Evolutionary conservation across 306 rosid genomes (phyloP), one percentile per base, ranked within the genome.

Genomic region (Luffa aegyptiaca): DNA sequence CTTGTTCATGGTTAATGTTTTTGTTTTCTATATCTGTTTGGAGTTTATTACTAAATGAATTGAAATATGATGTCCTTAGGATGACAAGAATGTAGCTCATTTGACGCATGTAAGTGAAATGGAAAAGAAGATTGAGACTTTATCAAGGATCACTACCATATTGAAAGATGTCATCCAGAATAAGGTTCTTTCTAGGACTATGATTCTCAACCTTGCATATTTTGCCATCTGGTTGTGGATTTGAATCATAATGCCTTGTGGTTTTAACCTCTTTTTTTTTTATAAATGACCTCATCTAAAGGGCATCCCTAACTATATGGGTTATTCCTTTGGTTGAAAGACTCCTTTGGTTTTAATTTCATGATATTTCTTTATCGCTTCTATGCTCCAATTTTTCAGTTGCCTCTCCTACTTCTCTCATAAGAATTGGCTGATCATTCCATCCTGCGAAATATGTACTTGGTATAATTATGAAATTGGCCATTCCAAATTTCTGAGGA

Each of bases 71-170:
- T 84, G 53, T 51, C 81, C 73, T 18, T 82, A 95, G 99, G 97
- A 95, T 85, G 99, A 95, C 80, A 95, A 93, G 79, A 93, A 93
- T 80, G 99, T 93, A 77, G 90, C 97, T 21, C 97, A 95, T 87
- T 90, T 95, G 91, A 95, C 97, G 0, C 97, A 95, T 81, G 97
- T 81, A 12, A 91, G 93, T 57, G 99, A 95, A 90, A 95, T 95
- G 99, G 92, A 93, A 75, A 95, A 90, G 87, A 95, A 95, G 90
- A 86, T 91, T 9, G 96, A 93, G 70, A 91, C 97, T 8, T 80
- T 95, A 70, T 88, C 89, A 3, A 90, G 92, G 93, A 93, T 93
- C 65, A 95, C 97, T 62, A 90, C 97, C 7, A 93, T 93, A 75
- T 81, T 95, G 80, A 95, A 95, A 81, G 97, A 91, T 82, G 99